Evolutionary conservation across 2,329 filamentous ascomycete genomes (phyloP), one percentile per base, ranked within the genome.

Genomic region (Epichloe sibirici): DNA sequence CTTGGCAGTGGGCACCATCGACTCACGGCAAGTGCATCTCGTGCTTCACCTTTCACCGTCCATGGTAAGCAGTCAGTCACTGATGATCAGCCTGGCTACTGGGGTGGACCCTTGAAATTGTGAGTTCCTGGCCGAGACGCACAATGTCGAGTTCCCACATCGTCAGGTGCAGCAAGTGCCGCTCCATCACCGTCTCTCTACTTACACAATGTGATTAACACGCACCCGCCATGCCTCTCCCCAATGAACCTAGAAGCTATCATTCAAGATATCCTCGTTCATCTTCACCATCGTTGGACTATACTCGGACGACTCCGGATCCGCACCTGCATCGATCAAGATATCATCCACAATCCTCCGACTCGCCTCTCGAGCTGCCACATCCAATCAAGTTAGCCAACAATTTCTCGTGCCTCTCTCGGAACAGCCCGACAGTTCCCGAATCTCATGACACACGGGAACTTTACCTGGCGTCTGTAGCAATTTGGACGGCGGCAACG

Each of bases 281-380:
- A 82, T 79, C 68, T 81, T 82, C 44, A 85, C 78, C 71, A 84
- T 75, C 0, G 78, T 81, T 3, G 81, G 82, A 58, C 81, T 84
- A 61, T 82, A 79, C 61, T 83, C 79, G 2, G 71, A 70, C 25
- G 73, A 75, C 51, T 76, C 74, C 4, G 63, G 64, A 51, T 80
- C 77, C 4, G 78, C 85, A 2, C 88, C 88, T 4, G 88, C 88
- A 43, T 87, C 88, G 44, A 86, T 69, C 6, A 93, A 71, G 47
- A 94, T 78, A 62, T 91, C 86, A 50, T 90, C 85, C 0, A 94
- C 87, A 54, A 94, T 91, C 52, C 82, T 79, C 65, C 79, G 85
- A 62, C 86, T 90, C 4, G 88, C 88, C 67, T 93, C 87, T 52
- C 85, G 79, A 34, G 88, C 88, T 84, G 48, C 53, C 11, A 23